Base-by-base conservation (phyloP, 2,329 filamentous ascomycete genomes). In the Fusarium beomiforme region DNA sequence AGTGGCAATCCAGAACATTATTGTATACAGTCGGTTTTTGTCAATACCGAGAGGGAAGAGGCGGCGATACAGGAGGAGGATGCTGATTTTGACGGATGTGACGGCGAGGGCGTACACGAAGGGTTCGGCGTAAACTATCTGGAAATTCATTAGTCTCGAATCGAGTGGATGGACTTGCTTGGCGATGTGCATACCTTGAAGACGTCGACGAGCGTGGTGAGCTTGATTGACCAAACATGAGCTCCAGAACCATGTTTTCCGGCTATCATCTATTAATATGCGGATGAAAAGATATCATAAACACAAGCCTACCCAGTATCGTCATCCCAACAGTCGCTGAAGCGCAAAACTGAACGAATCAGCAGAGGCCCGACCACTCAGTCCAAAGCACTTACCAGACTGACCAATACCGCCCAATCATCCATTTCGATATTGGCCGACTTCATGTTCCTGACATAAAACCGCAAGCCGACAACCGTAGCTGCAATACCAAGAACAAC, bases 401-500 rank as follows among this genome's bases (percentile, higher is more conserved):
- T 66, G 17, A 39, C n/a, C 21, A 66, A 33, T 1, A 51, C 63
- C 2, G 63, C 63, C 63, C 63, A 66, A 17, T 66, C 63, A 4
- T 66, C 61, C 63, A 46, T 47, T 39, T 66, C 61, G 2, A 66
- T 29, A 2, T 34, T 37, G 4, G 61, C 39, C 4, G 63, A 66
- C 26, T 66, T 66, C 63, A 66, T 66, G 29, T 42, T 66, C 21
- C 63, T 66, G 19, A 66, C 63, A 14, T 66, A 66, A 10, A 66
- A 66, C 1, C 63, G 63, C n/a, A 66, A 29, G 0, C 31, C 61
- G 3, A 66, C 63, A 2, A 29, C 46, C 1, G 42, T n/a, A 1
- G 37, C 36, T 1, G 63, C 53, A 4, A 66, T 31, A 1, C 61
- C 53, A 2, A 66, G 53, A 23, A 66, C 46, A 13, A 66, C 33